Evolutionary conservation across 352 stramenopile genomes (phyloP), one percentile per base, ranked within the genome.

Genomic region (Pythium angustatum): DNA sequence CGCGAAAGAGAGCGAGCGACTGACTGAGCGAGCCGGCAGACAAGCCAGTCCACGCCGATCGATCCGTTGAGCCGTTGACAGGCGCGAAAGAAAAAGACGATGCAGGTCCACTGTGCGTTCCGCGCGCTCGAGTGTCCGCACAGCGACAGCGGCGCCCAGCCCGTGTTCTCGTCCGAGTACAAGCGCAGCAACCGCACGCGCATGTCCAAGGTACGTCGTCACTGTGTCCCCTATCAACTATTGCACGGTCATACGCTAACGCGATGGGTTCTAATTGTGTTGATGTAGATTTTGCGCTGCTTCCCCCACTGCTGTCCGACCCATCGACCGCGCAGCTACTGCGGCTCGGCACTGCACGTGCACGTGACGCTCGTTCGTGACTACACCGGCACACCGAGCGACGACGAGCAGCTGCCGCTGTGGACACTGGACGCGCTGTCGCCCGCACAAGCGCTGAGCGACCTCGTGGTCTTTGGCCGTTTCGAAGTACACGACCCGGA

Each of bases 291-390:
- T 36, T 38, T 84, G 36, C 78, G 76, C 5, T 87, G 78, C 50
- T 87, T 87, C 66, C 78, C 78, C 2, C 78, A 87, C 44, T 87
- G 78, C 57, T 87, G 78, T 50, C 76, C 76, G 3, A 71, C 54
- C 8, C 78, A 87, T 44, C 70, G 75, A 5, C 60, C 65, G 12
- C 74, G 78, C 3, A 80, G 76, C 57, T 85, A 87, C 65, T 87
- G 78, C 62, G 78, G 78, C 5, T 65, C 70, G 11, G 61, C 75
- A 17, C 62, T 85, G 11, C 66, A 78, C 52, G 33, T 85, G 26
- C 60, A 69, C 22, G 65, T 76, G 11, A 50, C 48, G 12, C 47
- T 73, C 22, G 38, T 61, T 17, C 24, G n/a, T 5, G 21, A 27
- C n/a, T 22, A 50, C 43, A 19, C 55, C 30, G 38, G 55, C 1